phyloP scores from a whole-genome alignment of 257 asterid species.

The Jacaranda copaia region DNA sequence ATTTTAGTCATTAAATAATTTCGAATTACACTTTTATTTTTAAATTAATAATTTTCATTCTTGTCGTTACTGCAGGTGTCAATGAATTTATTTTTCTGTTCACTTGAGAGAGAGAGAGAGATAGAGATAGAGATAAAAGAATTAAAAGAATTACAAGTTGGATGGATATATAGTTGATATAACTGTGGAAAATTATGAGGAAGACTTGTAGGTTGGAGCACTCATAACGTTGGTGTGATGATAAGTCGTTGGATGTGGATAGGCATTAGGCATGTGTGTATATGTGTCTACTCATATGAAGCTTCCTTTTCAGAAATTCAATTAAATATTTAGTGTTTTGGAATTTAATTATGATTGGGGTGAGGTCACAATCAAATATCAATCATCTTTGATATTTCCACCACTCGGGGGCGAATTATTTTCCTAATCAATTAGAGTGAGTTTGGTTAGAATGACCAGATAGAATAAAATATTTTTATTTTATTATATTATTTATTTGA shows the following conservation, averaged over 20 bases:
- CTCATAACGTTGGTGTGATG: background rate
- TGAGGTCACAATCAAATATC: constrained; percentile 5
- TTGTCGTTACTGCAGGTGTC: no score
- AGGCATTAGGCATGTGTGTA: no score
- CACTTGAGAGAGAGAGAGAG: no score
- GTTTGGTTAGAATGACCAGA: no score
- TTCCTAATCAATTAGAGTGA: no score
- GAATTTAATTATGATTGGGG: background rate
- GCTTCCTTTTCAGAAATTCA: constrained; percentile 15
- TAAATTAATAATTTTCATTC: no score
- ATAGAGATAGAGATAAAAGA: no score
- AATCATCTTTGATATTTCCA: background rate
- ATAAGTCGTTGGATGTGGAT: constrained; percentile 2
- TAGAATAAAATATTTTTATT: no score
- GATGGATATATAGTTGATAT: constrained; percentile 15
- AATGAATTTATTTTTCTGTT: no score
- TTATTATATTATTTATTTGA: no score
- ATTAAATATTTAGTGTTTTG: constrained; percentile 2
- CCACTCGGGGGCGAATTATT: background rate
- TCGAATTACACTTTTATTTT: no score
- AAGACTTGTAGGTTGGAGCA: background rate
- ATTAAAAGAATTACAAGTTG: background rate
- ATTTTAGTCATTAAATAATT: no score
- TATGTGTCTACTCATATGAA: background rate
- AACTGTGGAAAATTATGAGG: background rate